Base-by-base conservation (phyloP, 768 basidiomycete species). In the Boletellus ananas region DNA sequence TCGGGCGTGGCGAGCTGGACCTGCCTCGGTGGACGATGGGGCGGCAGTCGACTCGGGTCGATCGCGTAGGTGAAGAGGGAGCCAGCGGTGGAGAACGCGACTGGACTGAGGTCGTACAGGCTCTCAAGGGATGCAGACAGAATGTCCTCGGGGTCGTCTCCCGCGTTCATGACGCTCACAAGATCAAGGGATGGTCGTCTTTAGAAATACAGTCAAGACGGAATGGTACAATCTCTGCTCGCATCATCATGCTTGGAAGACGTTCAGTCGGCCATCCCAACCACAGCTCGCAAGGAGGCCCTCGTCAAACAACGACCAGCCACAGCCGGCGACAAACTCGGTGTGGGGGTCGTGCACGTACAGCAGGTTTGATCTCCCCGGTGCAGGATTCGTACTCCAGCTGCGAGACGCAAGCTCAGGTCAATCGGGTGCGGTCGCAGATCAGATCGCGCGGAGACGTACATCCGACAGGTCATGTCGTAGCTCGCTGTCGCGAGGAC, bases 401-500 rank as follows among this genome's bases (percentile, higher is more conserved):
- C 91, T 89, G 52, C 9, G 51, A 34, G 46, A 49, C 20, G 35
- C 46, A 33, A 12, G n/a, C 11, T 21, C 14, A 2, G 33, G 40
- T 57, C 38, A 50, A 35, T 8, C 17, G n/a, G n/a, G 16, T 18
- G 25, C 33, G 13, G 38, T 16, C 40, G n/a, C 40, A 5, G 14
- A 47, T 17, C 41, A 44, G 34, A 37, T 50, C 18, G 36, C n/a
- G 36, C 52, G 45, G 43, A 11, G 27, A 78, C 85, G 64, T 74
- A 96, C 87, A 94, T 77, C 66, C 91, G 77, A 68, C 87, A 92
- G 1, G 93, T 93, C 95, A 97, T 98, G 64, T 98, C 95, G 70
- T 97, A 94, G 60, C 87, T 85, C 34, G 80, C 78, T 31, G 78
- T 80, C 16, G 86, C 85, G 20, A 90, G 72, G 13, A 89, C 60